phyloP scores from a whole-genome alignment of 2,329 filamentous ascomycete genomes.

The Stemphylium vesicarium region DNA sequence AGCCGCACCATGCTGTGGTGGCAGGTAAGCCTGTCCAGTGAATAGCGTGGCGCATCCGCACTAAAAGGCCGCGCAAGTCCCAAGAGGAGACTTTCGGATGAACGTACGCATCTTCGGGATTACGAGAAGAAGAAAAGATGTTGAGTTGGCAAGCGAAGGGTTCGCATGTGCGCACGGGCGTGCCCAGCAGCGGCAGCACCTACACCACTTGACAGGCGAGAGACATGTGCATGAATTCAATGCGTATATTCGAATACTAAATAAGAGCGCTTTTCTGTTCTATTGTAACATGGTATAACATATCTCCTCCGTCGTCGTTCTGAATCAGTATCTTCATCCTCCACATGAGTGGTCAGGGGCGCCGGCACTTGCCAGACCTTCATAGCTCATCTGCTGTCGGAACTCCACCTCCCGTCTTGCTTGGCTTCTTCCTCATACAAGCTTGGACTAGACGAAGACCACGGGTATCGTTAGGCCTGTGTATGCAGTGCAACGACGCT shows the following conservation, averaged over 20 bases:
- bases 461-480: not conserved
- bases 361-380: not conserved
- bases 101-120: not conserved
- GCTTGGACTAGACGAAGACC: not conserved
- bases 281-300: conserved; percentile 3
- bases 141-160: not conserved
- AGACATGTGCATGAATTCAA: conserved; percentile 9
- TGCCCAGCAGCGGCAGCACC: not conserved
- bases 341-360: conserved; percentile 21
- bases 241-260: conserved; percentile 18
- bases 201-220: conserved; percentile 2
- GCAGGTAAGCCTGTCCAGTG: not conserved
- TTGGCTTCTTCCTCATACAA: not conserved
- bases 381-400: not conserved
- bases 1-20: not conserved
- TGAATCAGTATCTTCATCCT: conserved; percentile 26
- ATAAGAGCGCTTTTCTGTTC: conserved; percentile 21
- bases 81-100: not conserved
- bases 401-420: not conserved
- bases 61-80: too few species aligned
- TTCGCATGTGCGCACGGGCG: not conserved
- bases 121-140: not conserved
- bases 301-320: not conserved
- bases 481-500: not conserved
- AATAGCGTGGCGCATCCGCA: not conserved